Percentiles rank a stretch among this genome's conserved stretches.
Evolutionary conservation across 306 rosid species (phyloP).

Genomic region (Delonix regia): DNA sequence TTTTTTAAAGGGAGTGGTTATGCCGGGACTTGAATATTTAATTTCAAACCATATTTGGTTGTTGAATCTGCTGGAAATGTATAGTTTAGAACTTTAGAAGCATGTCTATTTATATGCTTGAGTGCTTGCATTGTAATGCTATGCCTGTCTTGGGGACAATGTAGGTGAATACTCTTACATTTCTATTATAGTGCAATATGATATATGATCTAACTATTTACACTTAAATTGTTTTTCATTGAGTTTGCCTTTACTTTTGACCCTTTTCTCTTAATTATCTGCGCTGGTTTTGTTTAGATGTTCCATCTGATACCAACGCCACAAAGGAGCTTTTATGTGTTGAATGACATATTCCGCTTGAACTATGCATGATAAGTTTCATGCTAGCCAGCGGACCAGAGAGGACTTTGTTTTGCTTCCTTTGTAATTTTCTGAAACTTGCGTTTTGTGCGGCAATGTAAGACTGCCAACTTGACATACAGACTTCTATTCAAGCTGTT

Average conservation of each 20-base stretch:
- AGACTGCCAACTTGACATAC: background rate
- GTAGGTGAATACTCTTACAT: background rate
- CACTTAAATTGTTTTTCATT: background rate
- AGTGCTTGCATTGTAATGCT: background rate
- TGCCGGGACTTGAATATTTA: background rate
- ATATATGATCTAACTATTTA: background rate
- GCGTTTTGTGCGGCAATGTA: background rate
- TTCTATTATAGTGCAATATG: background rate
- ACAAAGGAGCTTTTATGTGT: constrained; percentile 76
- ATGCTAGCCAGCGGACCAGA: background rate
- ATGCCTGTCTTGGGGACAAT: background rate
- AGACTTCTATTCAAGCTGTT: background rate
- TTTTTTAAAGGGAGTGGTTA: background rate
- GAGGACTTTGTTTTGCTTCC: background rate
- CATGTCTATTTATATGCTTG: background rate
- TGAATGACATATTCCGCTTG: constrained; percentile 89
- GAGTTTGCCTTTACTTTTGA: background rate
- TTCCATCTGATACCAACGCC: constrained; percentile 90
- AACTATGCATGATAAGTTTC: constrained; percentile 69
- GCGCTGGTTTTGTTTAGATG: constrained; percentile 56
- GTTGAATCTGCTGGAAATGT: background rate
- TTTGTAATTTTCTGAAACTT: background rate
- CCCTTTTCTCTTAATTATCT: background rate
- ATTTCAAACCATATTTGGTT: background rate
- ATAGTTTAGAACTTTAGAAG: background rate